Conservation (phyloP, 2,329 filamentous ascomycete genomes). For the Cryphonectria japonica region DNA sequence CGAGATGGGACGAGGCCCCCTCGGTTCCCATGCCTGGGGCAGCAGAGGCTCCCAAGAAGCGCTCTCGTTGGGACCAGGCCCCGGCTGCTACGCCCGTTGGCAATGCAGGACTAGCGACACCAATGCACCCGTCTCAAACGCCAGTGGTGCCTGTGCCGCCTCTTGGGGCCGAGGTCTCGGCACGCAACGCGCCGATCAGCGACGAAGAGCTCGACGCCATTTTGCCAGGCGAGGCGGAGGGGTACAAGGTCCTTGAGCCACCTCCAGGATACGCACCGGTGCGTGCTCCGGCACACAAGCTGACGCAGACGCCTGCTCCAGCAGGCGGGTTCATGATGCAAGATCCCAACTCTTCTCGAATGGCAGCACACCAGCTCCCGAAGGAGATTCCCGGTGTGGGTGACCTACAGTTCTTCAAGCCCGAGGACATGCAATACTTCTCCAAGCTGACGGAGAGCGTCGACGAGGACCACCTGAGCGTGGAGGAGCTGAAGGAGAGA, state of each 20-base stretch:
- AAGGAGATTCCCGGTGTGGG: conserved; percentile 96
- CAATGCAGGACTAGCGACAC: conserved; percentile 74
- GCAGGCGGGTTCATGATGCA: conserved; percentile 95
- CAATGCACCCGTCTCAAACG: conserved; percentile 71
- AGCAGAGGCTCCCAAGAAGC: conserved; percentile 70
- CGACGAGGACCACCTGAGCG: conserved; percentile 87
- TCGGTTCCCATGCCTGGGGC: conserved; percentile 56
- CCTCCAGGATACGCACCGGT: conserved; percentile 91
- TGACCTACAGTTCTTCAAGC: conserved; percentile 96
- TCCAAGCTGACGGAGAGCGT: conserved; percentile 94
- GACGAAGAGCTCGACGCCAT: conserved; percentile 94
- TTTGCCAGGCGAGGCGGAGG: conserved; percentile 84
- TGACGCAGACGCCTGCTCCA: conserved; percentile 74
- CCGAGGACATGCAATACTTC: conserved; percentile 98
- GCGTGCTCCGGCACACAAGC: conserved; percentile 74
- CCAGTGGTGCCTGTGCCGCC: conserved; percentile 55
- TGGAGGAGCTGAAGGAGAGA: conserved; percentile 94
- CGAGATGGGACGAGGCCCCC: conserved; percentile 86
- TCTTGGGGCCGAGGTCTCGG: conserved; percentile 81
- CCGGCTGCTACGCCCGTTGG: conserved; percentile 78
- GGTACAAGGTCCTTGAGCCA: conserved; percentile 89
- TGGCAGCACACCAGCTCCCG: conserved; percentile 86
- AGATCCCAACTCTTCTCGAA: conserved; percentile 81
- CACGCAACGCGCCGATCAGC: conserved; percentile 79
- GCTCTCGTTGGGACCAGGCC: conserved; percentile 91